These are phyloP conservation scores for Parsonsia alboflavescens DNA, from an alignment of 257 asterid genomes.

Conservation along the genomic window DNA sequence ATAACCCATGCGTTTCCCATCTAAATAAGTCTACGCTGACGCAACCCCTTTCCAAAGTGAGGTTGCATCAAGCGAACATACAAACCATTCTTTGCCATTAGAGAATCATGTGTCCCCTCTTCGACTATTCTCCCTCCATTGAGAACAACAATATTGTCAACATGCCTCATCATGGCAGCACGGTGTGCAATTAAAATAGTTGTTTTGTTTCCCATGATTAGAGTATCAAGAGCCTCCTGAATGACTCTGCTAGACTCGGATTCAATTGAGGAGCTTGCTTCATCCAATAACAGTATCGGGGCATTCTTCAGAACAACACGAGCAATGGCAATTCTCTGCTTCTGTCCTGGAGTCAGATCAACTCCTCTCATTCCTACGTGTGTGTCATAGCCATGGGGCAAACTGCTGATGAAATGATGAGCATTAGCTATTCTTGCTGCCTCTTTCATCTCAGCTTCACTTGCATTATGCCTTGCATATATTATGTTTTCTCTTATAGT, in stretches of 20 bases:
- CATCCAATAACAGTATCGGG: conserved; percentile 86
- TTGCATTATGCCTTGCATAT: conserved; percentile 97
- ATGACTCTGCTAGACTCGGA: conserved; percentile 94
- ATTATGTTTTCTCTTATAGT: conserved; percentile 90
- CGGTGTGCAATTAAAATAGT: conserved; percentile 92
- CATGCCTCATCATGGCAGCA: conserved; percentile 99
- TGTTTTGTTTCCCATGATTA: conserved; percentile 95
- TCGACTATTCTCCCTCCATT: conserved; percentile 96
- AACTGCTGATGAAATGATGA: conserved; percentile 97
- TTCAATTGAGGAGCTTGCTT: conserved; percentile 96
- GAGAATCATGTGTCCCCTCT: conserved; percentile 84
- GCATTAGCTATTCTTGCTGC: conserved; percentile 99
- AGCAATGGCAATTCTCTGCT: conserved; percentile 94
- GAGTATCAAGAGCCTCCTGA: conserved; percentile 96
- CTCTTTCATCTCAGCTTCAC: conserved; percentile 99
- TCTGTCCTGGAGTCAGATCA: conserved; percentile 99
- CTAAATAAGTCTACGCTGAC: conserved; percentile 46
- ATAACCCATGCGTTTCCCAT: conserved; percentile 14
- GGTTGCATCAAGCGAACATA: conserved; percentile 97
- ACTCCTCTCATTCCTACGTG: conserved; percentile 99
- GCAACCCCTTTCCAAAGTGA: conserved; percentile 86
- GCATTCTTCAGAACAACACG: conserved; percentile 89
- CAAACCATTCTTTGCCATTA: conserved; percentile 72
- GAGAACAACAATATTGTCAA: conserved; percentile 90
- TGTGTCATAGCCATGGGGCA: conserved; percentile 99